Base-by-base conservation (phyloP, 129 eudicot genomes). In the Mikania micrantha region DNA sequence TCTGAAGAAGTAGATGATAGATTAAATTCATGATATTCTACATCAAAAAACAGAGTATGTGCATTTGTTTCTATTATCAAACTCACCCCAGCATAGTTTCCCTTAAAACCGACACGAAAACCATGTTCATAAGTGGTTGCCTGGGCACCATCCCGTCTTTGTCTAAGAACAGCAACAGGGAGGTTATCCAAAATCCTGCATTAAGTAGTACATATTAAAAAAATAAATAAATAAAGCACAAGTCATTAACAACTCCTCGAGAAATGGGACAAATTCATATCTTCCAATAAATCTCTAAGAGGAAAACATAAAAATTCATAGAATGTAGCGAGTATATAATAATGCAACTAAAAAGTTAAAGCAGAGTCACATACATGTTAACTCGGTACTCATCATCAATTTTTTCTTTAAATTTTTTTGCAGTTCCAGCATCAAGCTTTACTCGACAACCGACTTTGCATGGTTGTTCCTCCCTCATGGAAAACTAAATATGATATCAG, bases 81-180 rank as follows among this genome's bases (percentile, higher is more conserved):
- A 79, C 92, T 76, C 63, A 93, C 98, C 86, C 98, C 96, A 3
- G 98, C 88, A 82, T 86, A 93, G 64, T 82, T 88, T 70, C 92
- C 98, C 78, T 89, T 93, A 75, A 93, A 93, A 53, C 98, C 98
- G 71, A 89, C 96, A 65, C 95, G 96, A 67, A 79, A 93, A 69
- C 98, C 98, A 17, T 93, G 98, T 80, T 93, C 96, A 58, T 93
- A 93, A 44, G 91, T 85, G 66, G 81, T 84, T 61, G 90, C 70
- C 60, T 79, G 81, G 73, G 70, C 80, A 41, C 95, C 98, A 82
- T 89, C 98, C 20, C 90, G 87, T 76, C 96, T 84, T 70, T 86
- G 91, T 79, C 96, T 86, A 62, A 77, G 79, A 66, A 93, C 98
- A 84, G 96, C 98, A 78, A 88, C 97, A 29, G 97, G 97, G 41